phyloP scores from a whole-genome alignment of 2,329 filamentous ascomycete species.

The Penicillium sp. region DNA sequence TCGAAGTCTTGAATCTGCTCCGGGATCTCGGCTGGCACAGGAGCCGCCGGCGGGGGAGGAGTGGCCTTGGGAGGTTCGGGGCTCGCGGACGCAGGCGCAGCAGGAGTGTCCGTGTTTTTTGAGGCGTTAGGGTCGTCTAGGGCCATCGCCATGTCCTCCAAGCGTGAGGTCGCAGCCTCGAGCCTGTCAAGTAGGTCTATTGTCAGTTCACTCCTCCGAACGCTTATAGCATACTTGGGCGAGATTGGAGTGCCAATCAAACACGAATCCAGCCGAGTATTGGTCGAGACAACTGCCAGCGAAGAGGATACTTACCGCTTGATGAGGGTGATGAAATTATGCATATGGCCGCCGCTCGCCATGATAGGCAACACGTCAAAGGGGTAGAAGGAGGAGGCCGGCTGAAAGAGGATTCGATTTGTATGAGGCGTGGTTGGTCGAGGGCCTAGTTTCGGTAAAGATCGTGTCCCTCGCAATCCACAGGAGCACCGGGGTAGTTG shows the following conservation, averaged over 20 bases:
- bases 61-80: slow-evolving; percentile 28
- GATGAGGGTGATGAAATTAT: slow-evolving; percentile 94
- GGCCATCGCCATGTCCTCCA: slow-evolving; percentile 91
- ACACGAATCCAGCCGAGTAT: neutral
- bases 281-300: neutral
- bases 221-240: neutral
- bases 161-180: slow-evolving; percentile 89
- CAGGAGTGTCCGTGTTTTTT: slow-evolving; percentile 29
- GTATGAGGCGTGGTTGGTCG: too few species aligned
- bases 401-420: neutral
- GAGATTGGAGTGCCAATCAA: neutral
- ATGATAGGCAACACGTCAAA: slow-evolving; percentile 45
- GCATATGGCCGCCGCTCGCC: slow-evolving; percentile 74
- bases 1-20: slow-evolving; percentile 86
- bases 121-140: slow-evolving; percentile 49
- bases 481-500: slow-evolving; percentile 3
- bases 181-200: slow-evolving; percentile 63
- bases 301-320: slow-evolving; percentile 67
- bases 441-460: neutral
- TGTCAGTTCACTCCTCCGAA: slow-evolving; percentile 25
- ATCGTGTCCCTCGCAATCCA: slow-evolving; percentile 1
- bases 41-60: slow-evolving; percentile 45
- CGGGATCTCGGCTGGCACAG: slow-evolving; percentile 59
- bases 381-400: slow-evolving; percentile 3
- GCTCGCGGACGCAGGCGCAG: slow-evolving; percentile 21